These are phyloP conservation scores for Podospora bellae-mahoneyi DNA, from an alignment of 495 filamentous ascomycete species.

Conservation along the genomic window DNA sequence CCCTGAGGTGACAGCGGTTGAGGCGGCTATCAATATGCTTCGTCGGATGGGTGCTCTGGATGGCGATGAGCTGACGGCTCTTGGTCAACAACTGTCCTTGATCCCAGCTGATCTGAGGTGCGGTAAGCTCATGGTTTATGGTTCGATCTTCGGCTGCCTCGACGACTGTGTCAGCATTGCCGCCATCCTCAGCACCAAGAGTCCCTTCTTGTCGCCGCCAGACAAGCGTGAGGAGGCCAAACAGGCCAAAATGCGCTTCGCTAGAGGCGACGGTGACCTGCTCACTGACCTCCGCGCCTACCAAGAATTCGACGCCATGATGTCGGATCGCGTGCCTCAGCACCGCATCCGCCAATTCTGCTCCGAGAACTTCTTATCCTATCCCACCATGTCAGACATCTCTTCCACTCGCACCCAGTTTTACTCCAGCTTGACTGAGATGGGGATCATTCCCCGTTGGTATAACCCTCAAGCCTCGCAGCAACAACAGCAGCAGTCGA, in stretches of 20 bases:
- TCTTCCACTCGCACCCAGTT: constrained; percentile 81
- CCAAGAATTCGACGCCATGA: constrained; percentile 70
- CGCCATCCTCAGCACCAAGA: constrained; percentile 77
- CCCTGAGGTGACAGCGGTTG: constrained; percentile 76
- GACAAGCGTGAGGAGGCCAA: constrained; percentile 79
- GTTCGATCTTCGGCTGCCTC: constrained; percentile 87
- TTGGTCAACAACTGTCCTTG: constrained; percentile 86
- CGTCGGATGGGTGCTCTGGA: constrained; percentile 84
- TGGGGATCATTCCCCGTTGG: constrained; percentile 63
- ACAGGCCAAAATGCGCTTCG: constrained; percentile 71
- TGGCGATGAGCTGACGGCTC: constrained; percentile 77
- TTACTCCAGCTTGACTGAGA: constrained; percentile 78
- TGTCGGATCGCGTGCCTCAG: constrained; percentile 50
- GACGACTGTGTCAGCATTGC: constrained; percentile 87
- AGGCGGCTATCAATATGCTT: constrained; percentile 74
- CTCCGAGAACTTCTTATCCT: constrained; percentile 80
- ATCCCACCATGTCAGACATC: constrained; percentile 81
- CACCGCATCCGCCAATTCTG: constrained; percentile 74
- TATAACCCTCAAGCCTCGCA: constrained; percentile 30
- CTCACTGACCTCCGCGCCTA: constrained; percentile 81
- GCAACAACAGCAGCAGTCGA: constrained; percentile 31
- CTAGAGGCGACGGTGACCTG: constrained; percentile 75
- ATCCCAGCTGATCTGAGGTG: constrained; percentile 93
- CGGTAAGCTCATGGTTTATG: constrained; percentile 93
- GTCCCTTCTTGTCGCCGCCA: constrained; percentile 77